Evolutionary conservation across 2,329 filamentous ascomycete species (phyloP), one percentile per base, ranked within the genome.

Genomic region (Colletotrichum noveboracense): DNA sequence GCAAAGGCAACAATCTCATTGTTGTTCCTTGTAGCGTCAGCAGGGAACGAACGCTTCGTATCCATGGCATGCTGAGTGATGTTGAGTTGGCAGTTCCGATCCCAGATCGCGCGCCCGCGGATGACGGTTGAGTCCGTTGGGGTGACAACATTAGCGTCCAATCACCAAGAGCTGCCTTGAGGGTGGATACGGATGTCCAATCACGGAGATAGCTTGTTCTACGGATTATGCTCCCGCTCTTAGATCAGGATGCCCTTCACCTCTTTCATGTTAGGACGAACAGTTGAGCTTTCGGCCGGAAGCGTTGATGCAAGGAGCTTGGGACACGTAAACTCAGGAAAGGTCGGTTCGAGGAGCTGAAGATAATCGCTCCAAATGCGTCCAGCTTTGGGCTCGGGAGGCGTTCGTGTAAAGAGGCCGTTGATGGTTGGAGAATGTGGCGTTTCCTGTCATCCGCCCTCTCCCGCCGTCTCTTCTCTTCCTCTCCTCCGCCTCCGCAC

Each of bases 1-100:
- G 9, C 32, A 38, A 32, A 3, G n/a, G 10, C 2, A 14, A 76
- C 70, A 74, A 76, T 76, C 18, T 16, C 70, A 76, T 76, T 76
- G 74, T 74, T 32, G 5, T 55, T 9, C 14, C 18, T 30, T 14
- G 34, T 38, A 26, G 21, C 28, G 28, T 36, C 24, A 21, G 24
- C 16, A 26, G 34, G n/a, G 26, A 26, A 8, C 6, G 69, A 10
- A 14, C 10, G 26, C n/a, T 30, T 58, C 24, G 24, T 18, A 26
- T 18, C 21, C 21, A 36, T 55, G 70, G 58, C 13, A 73, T 48
- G 43, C 67, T 21, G 18, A 26, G n/a, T 32, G 30, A 34, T n/a
- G 14, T 71, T 30, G 24, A 28, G 36, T 18, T 38, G 64, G 21
- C 10, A 34, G 34, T n/a, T 69, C 66, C 32, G 66, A 32, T 36